Conservation (phyloP, 768 basidiomycete genomes). For the Psilocybe subaeruginosa region DNA sequence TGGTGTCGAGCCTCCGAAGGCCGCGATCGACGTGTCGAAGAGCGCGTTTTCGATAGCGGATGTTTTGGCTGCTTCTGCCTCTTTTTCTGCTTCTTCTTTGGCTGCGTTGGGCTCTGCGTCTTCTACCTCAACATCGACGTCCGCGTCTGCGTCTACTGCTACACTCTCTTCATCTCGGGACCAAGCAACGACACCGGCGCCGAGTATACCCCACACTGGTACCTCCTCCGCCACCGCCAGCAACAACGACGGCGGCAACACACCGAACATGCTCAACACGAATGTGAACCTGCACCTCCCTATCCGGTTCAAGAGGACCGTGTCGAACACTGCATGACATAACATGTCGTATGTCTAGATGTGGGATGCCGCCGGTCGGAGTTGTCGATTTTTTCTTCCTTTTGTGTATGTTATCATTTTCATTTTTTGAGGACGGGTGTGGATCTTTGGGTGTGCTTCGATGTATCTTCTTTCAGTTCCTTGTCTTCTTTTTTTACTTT, state of each 20-base stretch:
- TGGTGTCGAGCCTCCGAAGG: too few species aligned
- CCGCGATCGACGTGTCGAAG: too few species aligned
- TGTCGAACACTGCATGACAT: not conserved
- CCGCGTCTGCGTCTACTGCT: not conserved
- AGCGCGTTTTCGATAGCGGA: not conserved
- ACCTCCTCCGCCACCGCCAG: too few species aligned
- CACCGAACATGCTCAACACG: not conserved
- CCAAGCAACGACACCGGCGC: not conserved
- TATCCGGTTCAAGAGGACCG: not conserved
- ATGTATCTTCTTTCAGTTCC: too few species aligned
- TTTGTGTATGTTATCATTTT: too few species aligned
- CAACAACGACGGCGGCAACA: not conserved
- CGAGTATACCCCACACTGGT: not conserved
- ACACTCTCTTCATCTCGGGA: too few species aligned
- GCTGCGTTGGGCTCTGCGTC: not conserved
- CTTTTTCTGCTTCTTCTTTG: not conserved
- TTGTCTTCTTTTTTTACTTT: too few species aligned
- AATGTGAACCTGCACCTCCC: conserved; percentile 5
- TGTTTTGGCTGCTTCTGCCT: not conserved
- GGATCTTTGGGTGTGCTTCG: too few species aligned
- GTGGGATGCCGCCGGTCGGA: too few species aligned
- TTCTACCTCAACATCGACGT: not conserved
- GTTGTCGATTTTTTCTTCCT: too few species aligned
- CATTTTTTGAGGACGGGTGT: too few species aligned
- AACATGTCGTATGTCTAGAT: too few species aligned